phyloP scores from a whole-genome alignment of 2,329 filamentous ascomycete species.

The Pseudohalonectria lignicola region DNA sequence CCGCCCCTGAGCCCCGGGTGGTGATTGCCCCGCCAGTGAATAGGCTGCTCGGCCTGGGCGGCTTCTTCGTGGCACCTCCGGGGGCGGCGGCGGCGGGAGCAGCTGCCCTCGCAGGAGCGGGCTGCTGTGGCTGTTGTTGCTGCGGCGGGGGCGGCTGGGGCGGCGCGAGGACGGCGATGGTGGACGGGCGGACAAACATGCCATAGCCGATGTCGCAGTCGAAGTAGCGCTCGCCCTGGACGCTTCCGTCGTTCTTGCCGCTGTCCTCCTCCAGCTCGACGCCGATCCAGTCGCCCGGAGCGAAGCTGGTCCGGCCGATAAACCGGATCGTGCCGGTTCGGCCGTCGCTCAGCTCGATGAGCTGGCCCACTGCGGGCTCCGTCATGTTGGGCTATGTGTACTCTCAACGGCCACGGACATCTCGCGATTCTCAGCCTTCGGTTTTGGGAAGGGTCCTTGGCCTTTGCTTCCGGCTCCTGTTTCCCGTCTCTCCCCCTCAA shows the following conservation, averaged over 20 bases:
- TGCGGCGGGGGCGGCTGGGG: slow-evolving; percentile 25
- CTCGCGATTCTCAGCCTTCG: too few species aligned
- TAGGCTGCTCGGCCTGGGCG: slow-evolving; percentile 35
- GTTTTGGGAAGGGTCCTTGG: too few species aligned
- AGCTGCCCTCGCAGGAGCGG: too few species aligned
- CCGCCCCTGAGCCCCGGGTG: slow-evolving; percentile 28
- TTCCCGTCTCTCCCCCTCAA: too few species aligned
- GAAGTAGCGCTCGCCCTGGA: slow-evolving; percentile 82
- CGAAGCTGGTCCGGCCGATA: slow-evolving; percentile 69
- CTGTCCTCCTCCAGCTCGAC: slow-evolving; percentile 72
- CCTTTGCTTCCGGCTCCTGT: too few species aligned
- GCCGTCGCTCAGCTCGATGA: slow-evolving; percentile 68
- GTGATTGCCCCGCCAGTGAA: slow-evolving; percentile 26
- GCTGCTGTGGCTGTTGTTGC: slow-evolving; percentile 16
- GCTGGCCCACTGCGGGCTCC: slow-evolving; percentile 56
- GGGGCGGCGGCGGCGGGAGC: too few species aligned
- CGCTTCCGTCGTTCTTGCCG: slow-evolving; percentile 91
- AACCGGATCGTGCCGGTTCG: slow-evolving; percentile 71
- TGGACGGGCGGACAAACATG: slow-evolving; percentile 76
- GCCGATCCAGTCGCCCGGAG: slow-evolving; percentile 77
- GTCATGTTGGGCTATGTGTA: slow-evolving; percentile 27
- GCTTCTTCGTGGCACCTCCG: slow-evolving; percentile 20
- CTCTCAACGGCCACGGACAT: neutral
- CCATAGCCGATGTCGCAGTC: slow-evolving; percentile 64
- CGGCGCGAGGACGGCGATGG: slow-evolving; percentile 49